phyloP scores from a whole-genome alignment of 148 eudicot genomes.

The Arbutus unedo region DNA sequence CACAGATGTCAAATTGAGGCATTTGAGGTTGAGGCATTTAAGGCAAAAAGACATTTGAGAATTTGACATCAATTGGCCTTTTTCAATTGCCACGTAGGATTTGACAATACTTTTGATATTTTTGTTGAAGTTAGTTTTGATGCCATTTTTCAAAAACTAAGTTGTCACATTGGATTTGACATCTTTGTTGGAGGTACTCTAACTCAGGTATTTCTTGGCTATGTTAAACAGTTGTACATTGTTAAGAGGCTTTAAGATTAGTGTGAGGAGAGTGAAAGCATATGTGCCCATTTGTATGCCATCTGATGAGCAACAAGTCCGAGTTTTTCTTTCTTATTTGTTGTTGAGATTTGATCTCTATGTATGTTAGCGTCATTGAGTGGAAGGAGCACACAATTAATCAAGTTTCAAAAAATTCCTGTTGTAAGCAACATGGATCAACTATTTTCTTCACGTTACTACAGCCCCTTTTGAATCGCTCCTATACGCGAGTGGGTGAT shows the following conservation, averaged over 20 bases:
- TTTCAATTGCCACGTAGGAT: no score
- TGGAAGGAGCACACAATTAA: no score
- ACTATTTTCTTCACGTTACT: neutral
- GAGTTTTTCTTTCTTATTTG: neutral
- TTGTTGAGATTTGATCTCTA: neutral
- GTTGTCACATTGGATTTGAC: no score
- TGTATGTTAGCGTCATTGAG: neutral
- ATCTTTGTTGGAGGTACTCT: no score
- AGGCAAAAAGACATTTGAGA: no score
- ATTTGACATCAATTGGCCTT: no score
- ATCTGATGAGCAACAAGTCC: neutral
- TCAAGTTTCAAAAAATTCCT: neutral
- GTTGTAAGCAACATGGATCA: neutral
- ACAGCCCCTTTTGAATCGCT: neutral
- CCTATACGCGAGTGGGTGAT: neutral
- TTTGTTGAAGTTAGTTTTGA: no score
- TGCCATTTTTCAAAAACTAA: no score
- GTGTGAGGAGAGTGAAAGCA: neutral
- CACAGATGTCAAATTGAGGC: no score
- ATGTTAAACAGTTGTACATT: neutral
- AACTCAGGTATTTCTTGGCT: neutral
- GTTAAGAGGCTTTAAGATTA: neutral
- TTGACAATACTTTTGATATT: no score
- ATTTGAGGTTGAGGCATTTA: no score
- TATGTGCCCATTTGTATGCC: neutral